These are phyloP conservation scores for Phalaenopsis equestris DNA, from an alignment of 106 monocot species.

Conservation along the genomic window DNA sequence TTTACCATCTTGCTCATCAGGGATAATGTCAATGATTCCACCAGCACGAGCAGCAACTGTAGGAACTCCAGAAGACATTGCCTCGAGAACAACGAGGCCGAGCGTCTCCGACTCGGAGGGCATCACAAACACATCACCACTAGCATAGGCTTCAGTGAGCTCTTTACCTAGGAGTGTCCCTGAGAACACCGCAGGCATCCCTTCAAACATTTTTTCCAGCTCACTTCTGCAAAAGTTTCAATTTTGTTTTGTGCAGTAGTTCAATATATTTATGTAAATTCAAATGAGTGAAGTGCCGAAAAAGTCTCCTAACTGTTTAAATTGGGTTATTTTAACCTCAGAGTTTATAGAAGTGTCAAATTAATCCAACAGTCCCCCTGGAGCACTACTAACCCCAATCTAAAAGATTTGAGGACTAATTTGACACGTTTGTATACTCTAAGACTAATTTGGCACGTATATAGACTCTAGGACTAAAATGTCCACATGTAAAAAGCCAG, in stretches of 20 bases:
- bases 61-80: constrained; percentile 89
- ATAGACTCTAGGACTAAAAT: too few species aligned
- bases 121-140: constrained; percentile 85
- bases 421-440: too few species aligned
- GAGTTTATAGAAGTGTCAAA: too few species aligned
- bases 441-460: too few species aligned
- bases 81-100: constrained; percentile 84
- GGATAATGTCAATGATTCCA: constrained; percentile 81
- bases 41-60: constrained; percentile 88
- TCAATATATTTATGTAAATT: background rate
- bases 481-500: too few species aligned
- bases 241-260: background rate
- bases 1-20: constrained; percentile 70
- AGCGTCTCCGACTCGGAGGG: constrained; percentile 96
- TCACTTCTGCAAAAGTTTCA: constrained; percentile 41
- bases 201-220: constrained; percentile 74
- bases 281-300: too few species aligned
- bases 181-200: constrained; percentile 79
- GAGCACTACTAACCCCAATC: too few species aligned
- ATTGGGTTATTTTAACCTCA: too few species aligned
- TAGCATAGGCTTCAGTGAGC: constrained; percentile 84
- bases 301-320: too few species aligned
- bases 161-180: constrained; percentile 97
- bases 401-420: too few species aligned
- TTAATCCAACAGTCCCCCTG: too few species aligned